Conservation (phyloP, 768 basidiomycete species). For the Crepidotus variabilis region DNA sequence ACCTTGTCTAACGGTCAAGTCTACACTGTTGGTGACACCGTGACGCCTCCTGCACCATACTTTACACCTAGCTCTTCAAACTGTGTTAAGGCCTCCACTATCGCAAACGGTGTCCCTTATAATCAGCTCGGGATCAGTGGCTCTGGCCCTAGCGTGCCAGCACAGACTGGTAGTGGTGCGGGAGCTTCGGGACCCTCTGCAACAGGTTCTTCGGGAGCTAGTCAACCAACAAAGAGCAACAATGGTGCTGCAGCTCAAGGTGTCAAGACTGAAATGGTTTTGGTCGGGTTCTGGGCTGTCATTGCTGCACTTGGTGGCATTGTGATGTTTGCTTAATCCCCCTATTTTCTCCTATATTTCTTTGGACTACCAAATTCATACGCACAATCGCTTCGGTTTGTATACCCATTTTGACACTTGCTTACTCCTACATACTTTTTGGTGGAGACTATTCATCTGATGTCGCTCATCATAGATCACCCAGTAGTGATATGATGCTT, state of each 20-base stretch:
- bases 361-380: neutral
- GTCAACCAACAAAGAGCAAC: neutral
- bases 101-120: conserved; percentile 35
- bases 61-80: conserved; percentile 36
- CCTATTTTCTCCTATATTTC: neutral
- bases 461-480: too few species aligned
- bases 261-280: conserved; percentile 8
- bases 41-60: conserved; percentile 32
- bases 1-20: conserved; percentile 23
- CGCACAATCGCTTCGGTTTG: too few species aligned
- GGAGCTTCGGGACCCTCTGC: conserved; percentile 3
- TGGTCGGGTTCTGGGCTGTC: conserved; percentile 12
- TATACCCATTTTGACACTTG: too few species aligned
- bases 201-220: conserved; percentile 5
- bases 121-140: conserved; percentile 22
- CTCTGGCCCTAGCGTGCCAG: conserved; percentile 4
- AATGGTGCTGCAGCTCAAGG: neutral
- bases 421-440: too few species aligned
- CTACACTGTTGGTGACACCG: conserved; percentile 37
- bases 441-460: too few species aligned
- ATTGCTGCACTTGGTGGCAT: conserved; percentile 13
- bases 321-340: conserved; percentile 10
- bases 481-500: too few species aligned
- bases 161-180: neutral
- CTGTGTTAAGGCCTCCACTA: conserved; percentile 32